phyloP scores from a whole-genome alignment of 345 rosid species.

The Raphanus raphanistrum region DNA sequence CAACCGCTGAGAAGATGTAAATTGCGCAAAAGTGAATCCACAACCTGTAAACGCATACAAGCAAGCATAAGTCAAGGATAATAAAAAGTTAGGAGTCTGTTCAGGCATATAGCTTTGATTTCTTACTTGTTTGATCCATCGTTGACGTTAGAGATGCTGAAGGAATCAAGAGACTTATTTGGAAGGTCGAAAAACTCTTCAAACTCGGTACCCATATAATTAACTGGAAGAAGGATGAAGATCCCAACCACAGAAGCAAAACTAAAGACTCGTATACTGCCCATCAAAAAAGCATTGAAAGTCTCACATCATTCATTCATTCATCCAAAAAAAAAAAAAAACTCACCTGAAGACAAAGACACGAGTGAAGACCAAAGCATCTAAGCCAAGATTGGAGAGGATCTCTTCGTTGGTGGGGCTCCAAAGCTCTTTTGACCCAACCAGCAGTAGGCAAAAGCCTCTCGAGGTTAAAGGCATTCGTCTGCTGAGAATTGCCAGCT shows the following conservation, averaged over 20 bases:
- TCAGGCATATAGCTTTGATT: background rate
- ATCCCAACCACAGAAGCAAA: slow-evolving; percentile 69
- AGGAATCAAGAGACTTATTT: slow-evolving; percentile 68
- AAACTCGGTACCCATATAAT: slow-evolving; percentile 74
- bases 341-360: slow-evolving; percentile 67
- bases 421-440: slow-evolving; percentile 78
- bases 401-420: slow-evolving; percentile 65
- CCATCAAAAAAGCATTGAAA: background rate
- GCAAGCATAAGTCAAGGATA: background rate
- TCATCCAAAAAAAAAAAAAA: background rate
- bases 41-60: slow-evolving; percentile 57
- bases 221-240: slow-evolving; percentile 77
- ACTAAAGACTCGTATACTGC: slow-evolving; percentile 71
- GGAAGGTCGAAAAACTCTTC: slow-evolving; percentile 59
- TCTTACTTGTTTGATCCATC: slow-evolving; percentile 78
- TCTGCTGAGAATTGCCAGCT: slow-evolving; percentile 40
- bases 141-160: slow-evolving; percentile 83
- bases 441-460: slow-evolving; percentile 79
- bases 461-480: slow-evolving; percentile 50
- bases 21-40: slow-evolving; percentile 94
- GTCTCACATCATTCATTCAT: slow-evolving; percentile 14
- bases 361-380: slow-evolving; percentile 73
- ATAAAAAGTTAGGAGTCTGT: background rate
- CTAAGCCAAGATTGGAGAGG: slow-evolving; percentile 63
- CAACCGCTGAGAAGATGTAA: slow-evolving; percentile 78